Base-by-base conservation (phyloP, 805 yeast species). In the Hanseniaspora thailandica region DNA sequence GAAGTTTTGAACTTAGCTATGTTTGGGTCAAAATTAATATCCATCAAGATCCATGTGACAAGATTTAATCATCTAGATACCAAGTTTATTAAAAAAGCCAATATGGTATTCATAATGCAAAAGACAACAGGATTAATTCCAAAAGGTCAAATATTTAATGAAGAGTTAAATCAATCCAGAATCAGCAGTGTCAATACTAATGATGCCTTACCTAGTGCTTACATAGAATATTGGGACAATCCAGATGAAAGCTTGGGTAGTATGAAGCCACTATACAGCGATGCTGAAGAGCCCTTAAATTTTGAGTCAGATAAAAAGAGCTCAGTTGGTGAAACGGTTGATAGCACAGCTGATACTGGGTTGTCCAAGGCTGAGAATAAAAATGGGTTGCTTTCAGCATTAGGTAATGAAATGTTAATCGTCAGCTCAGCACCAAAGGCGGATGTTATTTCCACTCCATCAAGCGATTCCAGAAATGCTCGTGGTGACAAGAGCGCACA, bases 211-310 rank as follows among this genome's bases (percentile, higher is more conserved):
- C 51, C 51, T 2, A 47, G 51, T 36, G 51, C 45, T 2, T 47
- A 47, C 22, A 38, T n/a, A 8, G 44, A 38, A 5, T 47, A 47
- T 13, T 47, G 51, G 51, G 44, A 34, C n/a, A 9, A 45, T 17
- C 33, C 15, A 25, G 22, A 15, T 22, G 26, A 38, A 8, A 22
- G 26, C 9, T 10, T 12, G 20, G 22, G 12, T 22, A 38, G 41
- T 26, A 38, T 38, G 17, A 38, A 38, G 9, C 41, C 41, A 22
- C 9, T 38, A 10, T 38, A 22, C 13, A 38, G 25, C 12, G 41
- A 38, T 12, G 20, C 41, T 13, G 41, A 38, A 12, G 41, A 38
- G 4, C 1, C 17, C 3, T 3, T 22, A 7, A 22, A 10, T 9
- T n/a, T 6, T 15, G 41, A 36, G 5, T 19, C 23, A 4, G 8